phyloP scores from a whole-genome alignment of 345 rosid genomes.

The Acer saccharum region DNA sequence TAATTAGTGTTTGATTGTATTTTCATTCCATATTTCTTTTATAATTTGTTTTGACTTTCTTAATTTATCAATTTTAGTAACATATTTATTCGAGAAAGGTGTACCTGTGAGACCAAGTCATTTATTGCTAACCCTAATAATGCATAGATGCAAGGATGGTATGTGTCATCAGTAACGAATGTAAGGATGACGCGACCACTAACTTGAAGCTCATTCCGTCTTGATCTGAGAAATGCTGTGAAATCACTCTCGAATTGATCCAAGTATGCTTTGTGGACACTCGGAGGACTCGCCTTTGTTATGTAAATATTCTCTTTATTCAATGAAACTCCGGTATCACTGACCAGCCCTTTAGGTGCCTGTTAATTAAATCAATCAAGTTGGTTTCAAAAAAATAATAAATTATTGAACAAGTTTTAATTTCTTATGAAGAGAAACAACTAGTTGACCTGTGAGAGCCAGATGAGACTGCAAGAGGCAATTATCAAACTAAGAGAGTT shows the following conservation, averaged over 20 bases:
- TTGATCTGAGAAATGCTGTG: background rate
- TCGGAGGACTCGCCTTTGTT: background rate
- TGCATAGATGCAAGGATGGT: background rate
- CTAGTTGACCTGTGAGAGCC: too few relatives aligned
- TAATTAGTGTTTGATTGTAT: too few relatives aligned
- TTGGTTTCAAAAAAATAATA: too few relatives aligned
- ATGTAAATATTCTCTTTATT: background rate
- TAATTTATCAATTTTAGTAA: too few relatives aligned
- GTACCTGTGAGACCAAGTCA: background rate
- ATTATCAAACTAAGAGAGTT: too few relatives aligned
- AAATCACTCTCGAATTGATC: constrained; percentile 2
- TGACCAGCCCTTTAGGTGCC: background rate
- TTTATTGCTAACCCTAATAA: background rate
- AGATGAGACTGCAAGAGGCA: too few relatives aligned
- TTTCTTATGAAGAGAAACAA: too few relatives aligned
- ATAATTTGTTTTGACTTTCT: too few relatives aligned
- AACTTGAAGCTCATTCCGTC: background rate
- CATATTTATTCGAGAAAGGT: background rate
- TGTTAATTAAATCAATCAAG: background rate
- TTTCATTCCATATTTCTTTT: too few relatives aligned
- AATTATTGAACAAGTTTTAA: too few relatives aligned
- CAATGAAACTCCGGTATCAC: background rate
- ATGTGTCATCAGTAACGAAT: background rate
- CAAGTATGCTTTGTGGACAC: background rate
- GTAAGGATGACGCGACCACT: background rate